Evolutionary conservation across 371 early-diverging fungal genomes (phyloP).

Genomic region (Funneliformis caledonium): DNA sequence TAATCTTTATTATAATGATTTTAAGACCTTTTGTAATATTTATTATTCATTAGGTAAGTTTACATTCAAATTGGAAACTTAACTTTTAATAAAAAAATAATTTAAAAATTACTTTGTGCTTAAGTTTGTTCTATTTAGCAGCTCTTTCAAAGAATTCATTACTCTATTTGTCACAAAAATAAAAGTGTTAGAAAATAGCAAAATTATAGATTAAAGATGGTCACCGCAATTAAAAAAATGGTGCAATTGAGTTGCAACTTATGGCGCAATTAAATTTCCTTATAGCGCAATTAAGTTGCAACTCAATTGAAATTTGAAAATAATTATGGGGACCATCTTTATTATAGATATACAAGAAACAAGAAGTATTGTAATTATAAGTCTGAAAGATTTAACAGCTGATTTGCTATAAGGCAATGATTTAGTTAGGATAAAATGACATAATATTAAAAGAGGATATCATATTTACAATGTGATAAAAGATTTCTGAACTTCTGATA

Average conservation of each 20-base stretch:
- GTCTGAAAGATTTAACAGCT: background rate
- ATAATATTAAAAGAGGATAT: background rate
- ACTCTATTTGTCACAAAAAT: background rate
- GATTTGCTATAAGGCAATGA: conserved; percentile 8
- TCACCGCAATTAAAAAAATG: no score
- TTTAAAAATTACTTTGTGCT: background rate
- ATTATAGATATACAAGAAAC: background rate
- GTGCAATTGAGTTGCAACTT: no score
- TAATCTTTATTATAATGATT: no score
- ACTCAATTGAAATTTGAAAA: no score
- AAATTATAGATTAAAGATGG: no score
- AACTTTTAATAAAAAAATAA: no score
- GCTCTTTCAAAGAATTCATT: background rate
- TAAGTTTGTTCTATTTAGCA: background rate
- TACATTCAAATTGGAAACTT: background rate
- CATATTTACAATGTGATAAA: background rate
- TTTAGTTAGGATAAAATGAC: background rate
- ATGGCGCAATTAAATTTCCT: no score
- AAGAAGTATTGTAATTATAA: background rate
- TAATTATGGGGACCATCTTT: no score
- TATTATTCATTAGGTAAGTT: background rate
- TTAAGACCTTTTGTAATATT: background rate
- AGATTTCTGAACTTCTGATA: background rate
- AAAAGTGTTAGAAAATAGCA: background rate
- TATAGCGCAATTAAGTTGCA: no score